A percentile compares a stretch with the other conserved stretches of the same genome.
These are phyloP conservation scores for Cladosporium sp. DNA, from an alignment of 2,329 filamentous ascomycete species.

Conservation along the genomic window DNA sequence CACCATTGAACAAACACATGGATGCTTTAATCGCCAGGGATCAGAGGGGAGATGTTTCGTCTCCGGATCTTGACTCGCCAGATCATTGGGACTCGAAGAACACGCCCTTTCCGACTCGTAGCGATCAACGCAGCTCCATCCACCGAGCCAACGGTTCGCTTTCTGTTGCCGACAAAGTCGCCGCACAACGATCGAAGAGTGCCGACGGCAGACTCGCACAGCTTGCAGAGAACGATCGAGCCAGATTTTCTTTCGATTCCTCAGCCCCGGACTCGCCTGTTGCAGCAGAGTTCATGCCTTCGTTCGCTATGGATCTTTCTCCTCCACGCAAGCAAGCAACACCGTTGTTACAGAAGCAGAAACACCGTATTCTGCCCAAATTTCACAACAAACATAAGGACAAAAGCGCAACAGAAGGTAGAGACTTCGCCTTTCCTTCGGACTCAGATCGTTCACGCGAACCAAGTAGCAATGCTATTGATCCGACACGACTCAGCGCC, in stretches of 20 bases:
- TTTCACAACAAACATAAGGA: constrained; percentile 43
- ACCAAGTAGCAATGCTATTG: constrained; percentile 33
- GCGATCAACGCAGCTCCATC: neutral
- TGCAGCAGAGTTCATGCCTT: constrained; percentile 34
- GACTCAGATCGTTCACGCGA: constrained; percentile 18
- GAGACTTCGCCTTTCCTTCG: constrained; percentile 32
- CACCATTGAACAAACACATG: constrained; percentile 48
- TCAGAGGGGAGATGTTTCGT: constrained; percentile 37
- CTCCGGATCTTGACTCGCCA: constrained; percentile 43
- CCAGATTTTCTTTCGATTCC: constrained; percentile 42
- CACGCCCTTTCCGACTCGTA: constrained; percentile 26
- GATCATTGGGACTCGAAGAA: constrained; percentile 40
- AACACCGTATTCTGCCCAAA: constrained; percentile 42
- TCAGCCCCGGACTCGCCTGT: constrained; percentile 42
- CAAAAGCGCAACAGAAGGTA: constrained; percentile 30
- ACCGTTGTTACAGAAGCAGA: constrained; percentile 38
- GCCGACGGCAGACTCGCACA: constrained; percentile 22
- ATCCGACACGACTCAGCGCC: constrained; percentile 25
- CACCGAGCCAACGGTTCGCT: constrained; percentile 24
- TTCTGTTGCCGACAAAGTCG: constrained; percentile 22
- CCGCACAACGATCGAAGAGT: constrained; percentile 21
- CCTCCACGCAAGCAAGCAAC: constrained; percentile 30
- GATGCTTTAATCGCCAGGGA: constrained; percentile 46
- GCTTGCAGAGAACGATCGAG: constrained; percentile 29
- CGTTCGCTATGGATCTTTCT: constrained; percentile 39